Base-by-base conservation (phyloP, 441 rosid genomes). In the Aleurites moluccanus region DNA sequence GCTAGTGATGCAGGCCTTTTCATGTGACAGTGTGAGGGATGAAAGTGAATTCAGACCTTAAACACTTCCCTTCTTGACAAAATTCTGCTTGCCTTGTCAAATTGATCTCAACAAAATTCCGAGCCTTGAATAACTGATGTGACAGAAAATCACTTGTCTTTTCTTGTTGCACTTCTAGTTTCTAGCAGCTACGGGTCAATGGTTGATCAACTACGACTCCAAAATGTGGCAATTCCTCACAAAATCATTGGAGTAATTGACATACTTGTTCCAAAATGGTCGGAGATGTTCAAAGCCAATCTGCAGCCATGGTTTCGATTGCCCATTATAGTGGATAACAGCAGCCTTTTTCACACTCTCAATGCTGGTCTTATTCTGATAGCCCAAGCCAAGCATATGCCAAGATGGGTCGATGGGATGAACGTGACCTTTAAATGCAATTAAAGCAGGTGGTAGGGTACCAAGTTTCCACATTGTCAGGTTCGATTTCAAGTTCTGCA, bases 361-460 rank as follows among this genome's bases (percentile, higher is more conserved):
- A 45, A 86, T 61, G 73, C 79, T 83, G 71, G 96, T 96, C 77
- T 86, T 88, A 62, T 78, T 87, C 86, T 96, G 99, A 74, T 96
- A 93, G 23, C 98, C 99, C 86, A 96, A 84, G 52, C 99, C 99
- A 50, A 96, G 98, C 98, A 96, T 86, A 84, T 93, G 99, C 99
- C 99, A 96, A 25, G 88, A 85, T 44, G 97, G 90, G 67, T 96
- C 97, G 40, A 96, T 92, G 40, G 96, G 87, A 60, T 85, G 98
- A 66, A 96, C 86, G 59, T 92, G 92, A 60, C 96, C 96, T 85
- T 85, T 91, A 81, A 93, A 96, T 75, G 99, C 98, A 72, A 96
- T 94, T 84, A 96, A 81, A 61, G 98, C 97, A 20, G 99, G 99
- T 7, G 99, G 98, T 63, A 96, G 84, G 4, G 99, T 94, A 73